Conservation (phyloP, 148 eudicot species). For the Cornus kousa region DNA sequence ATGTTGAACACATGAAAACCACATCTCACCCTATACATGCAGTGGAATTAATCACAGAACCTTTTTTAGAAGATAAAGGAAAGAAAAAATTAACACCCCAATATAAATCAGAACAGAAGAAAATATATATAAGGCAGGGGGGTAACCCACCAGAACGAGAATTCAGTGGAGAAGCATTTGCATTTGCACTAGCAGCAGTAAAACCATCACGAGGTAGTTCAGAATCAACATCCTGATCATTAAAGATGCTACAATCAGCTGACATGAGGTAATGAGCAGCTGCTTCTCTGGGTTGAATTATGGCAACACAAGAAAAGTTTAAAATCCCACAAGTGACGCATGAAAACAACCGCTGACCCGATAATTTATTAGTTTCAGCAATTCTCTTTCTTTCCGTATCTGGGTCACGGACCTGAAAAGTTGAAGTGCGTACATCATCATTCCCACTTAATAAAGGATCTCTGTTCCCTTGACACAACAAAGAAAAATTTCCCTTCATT, state of each 20-base stretch:
- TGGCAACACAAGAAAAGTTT: conserved; percentile 91
- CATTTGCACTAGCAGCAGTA: conserved; percentile 21
- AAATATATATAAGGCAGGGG: background rate
- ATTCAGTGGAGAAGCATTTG: conserved; percentile 32
- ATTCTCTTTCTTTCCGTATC: conserved; percentile 34
- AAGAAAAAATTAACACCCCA: background rate
- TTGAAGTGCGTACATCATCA: conserved; percentile 20
- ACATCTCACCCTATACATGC: background rate
- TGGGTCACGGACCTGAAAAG: conserved; percentile 21
- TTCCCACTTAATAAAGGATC: conserved; percentile 15
- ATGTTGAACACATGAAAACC: background rate
- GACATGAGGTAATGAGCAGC: conserved; percentile 81
- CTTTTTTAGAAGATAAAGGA: background rate
- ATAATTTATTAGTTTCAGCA: conserved; percentile 42
- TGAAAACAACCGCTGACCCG: conserved; percentile 78
- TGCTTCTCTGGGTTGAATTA: conserved; percentile 73
- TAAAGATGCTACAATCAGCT: conserved; percentile 56
- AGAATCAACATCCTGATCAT: conserved; percentile 42
- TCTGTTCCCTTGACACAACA: conserved; percentile 17
- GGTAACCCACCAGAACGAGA: conserved; percentile 43
- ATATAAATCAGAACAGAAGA: background rate
- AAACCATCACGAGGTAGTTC: conserved; percentile 31
- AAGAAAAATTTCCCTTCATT: conserved; percentile 44
- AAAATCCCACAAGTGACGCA: conserved; percentile 97
- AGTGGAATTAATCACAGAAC: background rate